Evolutionary conservation across 148 eudicot species (phyloP), one percentile per base, ranked within the genome.

Genomic region (Polygonum aviculare): DNA sequence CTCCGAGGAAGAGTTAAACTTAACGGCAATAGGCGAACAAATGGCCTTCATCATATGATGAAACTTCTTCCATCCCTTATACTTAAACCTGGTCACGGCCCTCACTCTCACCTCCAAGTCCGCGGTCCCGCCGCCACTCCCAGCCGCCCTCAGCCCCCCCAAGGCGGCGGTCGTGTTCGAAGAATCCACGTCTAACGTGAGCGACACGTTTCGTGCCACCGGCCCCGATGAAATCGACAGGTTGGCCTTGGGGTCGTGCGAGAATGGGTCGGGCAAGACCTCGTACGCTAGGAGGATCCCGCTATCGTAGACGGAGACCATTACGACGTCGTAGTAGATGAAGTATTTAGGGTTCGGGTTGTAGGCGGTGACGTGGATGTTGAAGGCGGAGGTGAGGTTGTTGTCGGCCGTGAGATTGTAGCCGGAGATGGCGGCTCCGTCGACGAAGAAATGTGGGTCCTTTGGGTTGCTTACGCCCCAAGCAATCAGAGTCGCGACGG

Each of bases 371-470:
- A 82, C 77, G 12, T n/a, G 35, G 26, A 82, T 14, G 44, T 44
- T 18, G 62, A 82, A 79, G 55, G 57, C 6, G 44, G 84, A 33
- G 50, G 79, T 82, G 31, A 82, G 75, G 73, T 63, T 80, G 49
- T 57, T 44, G 51, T 79, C 81, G 18, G 81, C 19, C 36, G 81
- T 72, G 18, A 82, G 75, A 50, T 82, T 82, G 79, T 75, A 82
- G 63, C 62, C 77, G 71, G 76, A 49, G 51, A 79, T 73, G 2
- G 79, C 65, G 50, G 80, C 79, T 63, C 33, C 26, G 7, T 36
- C 73, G 62, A 82, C 67, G 69, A 76, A 69, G 77, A 79, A 79
- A 35, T 78, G 74, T 2, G 84, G 84, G 18, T 76, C 19, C 11
- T 50, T 79, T 2, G 79, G 76, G 26, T 73, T 36, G 70, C 75